Evolutionary conservation across 2,329 filamentous ascomycete genomes (phyloP).

Genomic region (Sporothrix pallida): DNA sequence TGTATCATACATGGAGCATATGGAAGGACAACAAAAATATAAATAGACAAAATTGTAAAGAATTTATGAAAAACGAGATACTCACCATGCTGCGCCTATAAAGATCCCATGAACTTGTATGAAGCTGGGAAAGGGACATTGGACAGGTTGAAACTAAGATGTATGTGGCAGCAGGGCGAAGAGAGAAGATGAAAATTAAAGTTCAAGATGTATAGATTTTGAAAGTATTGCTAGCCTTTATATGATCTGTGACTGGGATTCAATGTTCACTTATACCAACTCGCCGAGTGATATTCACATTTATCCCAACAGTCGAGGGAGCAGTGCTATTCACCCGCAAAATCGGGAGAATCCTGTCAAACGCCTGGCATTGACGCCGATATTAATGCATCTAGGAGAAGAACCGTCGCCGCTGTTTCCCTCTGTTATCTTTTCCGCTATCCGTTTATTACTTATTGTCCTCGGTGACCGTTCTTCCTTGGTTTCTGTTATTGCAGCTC

Average conservation of each 20-base stretch:
- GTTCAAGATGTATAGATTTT: too few relatives aligned
- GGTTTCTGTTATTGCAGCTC: neutral
- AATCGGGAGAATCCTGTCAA: neutral
- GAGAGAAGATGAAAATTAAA: too few relatives aligned
- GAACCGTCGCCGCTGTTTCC: neutral
- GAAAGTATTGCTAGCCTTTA: too few relatives aligned
- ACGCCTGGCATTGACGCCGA: constrained; percentile 22
- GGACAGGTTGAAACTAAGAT: too few relatives aligned
- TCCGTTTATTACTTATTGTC: neutral
- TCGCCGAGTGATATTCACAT: too few relatives aligned
- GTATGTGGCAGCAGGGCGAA: too few relatives aligned
- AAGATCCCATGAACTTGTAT: too few relatives aligned
- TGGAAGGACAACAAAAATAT: neutral
- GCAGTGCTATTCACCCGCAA: neutral
- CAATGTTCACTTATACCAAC: too few relatives aligned
- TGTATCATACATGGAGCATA: constrained; percentile 14
- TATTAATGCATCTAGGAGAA: constrained; percentile 18
- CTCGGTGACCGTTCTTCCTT: constrained; percentile 26
- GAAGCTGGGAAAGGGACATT: too few relatives aligned
- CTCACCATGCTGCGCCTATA: too few relatives aligned
- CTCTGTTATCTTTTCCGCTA: neutral
- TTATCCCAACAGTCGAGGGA: neutral
- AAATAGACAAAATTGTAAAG: constrained; percentile 12
- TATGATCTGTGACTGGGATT: too few relatives aligned
- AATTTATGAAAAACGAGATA: too few relatives aligned